Conservation (phyloP, 2,329 filamentous ascomycete genomes). For the Raffaelea deltoideospora region DNA sequence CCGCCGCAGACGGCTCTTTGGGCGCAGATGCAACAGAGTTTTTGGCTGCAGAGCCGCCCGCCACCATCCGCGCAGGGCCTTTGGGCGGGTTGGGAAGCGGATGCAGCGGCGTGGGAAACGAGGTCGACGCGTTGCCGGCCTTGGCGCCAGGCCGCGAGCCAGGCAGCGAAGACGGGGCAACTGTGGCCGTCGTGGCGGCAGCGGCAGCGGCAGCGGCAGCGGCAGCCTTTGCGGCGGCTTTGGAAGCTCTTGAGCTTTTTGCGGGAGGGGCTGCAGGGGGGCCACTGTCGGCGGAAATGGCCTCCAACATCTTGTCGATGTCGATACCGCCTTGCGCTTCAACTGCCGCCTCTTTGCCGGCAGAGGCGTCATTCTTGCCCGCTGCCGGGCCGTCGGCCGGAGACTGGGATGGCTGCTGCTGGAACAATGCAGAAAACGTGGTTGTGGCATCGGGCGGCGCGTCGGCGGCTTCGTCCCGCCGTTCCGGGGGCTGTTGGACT, state of each 20-base stretch:
- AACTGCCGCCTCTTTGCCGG: too few species aligned
- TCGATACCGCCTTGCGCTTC: too few species aligned
- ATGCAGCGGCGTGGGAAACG: constrained; percentile 7
- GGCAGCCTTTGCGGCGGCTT: background rate
- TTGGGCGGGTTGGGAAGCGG: constrained; percentile 7
- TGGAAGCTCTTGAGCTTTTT: background rate
- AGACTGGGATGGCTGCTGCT: too few species aligned
- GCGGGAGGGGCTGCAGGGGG: too few species aligned
- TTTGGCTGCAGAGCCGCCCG: constrained; percentile 1
- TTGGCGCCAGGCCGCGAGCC: too few species aligned
- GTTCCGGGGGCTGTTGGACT: too few species aligned
- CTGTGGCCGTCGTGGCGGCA: too few species aligned
- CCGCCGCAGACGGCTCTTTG: too few species aligned
- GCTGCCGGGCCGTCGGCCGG: background rate
- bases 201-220: background rate
- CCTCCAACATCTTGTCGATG: constrained; percentile 21
- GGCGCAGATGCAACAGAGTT: constrained; percentile 3
- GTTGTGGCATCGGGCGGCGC: too few species aligned
- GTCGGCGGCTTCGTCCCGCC: too few species aligned
- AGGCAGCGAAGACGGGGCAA: too few species aligned
- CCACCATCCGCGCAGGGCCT: constrained; percentile 5
- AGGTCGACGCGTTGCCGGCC: background rate
- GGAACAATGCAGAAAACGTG: too few species aligned
- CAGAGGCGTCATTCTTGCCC: constrained; percentile 5
- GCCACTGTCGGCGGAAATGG: constrained; percentile 17